Evolutionary conservation across 2,329 filamentous ascomycete species (phyloP).

Genomic region (Clonostachys rhizophaga): DNA sequence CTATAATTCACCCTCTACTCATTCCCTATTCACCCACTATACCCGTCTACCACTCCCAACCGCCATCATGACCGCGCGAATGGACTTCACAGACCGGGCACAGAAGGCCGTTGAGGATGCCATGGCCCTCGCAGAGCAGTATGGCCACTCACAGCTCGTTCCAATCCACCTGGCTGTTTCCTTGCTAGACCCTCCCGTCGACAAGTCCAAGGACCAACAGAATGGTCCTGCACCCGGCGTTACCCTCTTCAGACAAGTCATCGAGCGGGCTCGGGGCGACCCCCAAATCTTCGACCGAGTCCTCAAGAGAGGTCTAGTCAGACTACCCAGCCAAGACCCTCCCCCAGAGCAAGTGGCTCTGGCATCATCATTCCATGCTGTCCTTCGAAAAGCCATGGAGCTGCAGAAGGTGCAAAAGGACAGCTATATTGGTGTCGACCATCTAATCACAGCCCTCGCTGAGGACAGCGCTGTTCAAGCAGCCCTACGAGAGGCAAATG

Average conservation of each 20-base stretch:
- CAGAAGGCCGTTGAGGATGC: constrained; percentile 87
- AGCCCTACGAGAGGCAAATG: constrained; percentile 77
- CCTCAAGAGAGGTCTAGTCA: constrained; percentile 87
- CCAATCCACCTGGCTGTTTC: constrained; percentile 86
- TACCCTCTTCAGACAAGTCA: constrained; percentile 90
- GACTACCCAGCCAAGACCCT: constrained; percentile 89
- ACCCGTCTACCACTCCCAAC: constrained; percentile 1
- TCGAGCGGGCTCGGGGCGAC: constrained; percentile 92
- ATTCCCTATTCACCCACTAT: background rate
- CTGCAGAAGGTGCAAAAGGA: constrained; percentile 98
- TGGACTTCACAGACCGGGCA: constrained; percentile 92
- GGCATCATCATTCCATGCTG: constrained; percentile 74
- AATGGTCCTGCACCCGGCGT: constrained; percentile 61
- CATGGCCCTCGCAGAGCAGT: constrained; percentile 82
- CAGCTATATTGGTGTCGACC: constrained; percentile 89
- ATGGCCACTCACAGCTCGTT: constrained; percentile 84
- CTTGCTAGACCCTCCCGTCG: constrained; percentile 70
- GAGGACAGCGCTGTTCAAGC: constrained; percentile 74
- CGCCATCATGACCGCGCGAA: constrained; percentile 63
- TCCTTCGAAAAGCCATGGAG: constrained; percentile 80
- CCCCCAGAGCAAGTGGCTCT: constrained; percentile 85
- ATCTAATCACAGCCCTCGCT: constrained; percentile 79
- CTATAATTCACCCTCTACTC: background rate
- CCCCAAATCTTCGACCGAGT: constrained; percentile 82
- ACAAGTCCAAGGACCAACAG: constrained; percentile 78